phyloP scores from a whole-genome alignment of 2,329 filamentous ascomycete species.

The Zymoseptoria pseudotritici region DNA sequence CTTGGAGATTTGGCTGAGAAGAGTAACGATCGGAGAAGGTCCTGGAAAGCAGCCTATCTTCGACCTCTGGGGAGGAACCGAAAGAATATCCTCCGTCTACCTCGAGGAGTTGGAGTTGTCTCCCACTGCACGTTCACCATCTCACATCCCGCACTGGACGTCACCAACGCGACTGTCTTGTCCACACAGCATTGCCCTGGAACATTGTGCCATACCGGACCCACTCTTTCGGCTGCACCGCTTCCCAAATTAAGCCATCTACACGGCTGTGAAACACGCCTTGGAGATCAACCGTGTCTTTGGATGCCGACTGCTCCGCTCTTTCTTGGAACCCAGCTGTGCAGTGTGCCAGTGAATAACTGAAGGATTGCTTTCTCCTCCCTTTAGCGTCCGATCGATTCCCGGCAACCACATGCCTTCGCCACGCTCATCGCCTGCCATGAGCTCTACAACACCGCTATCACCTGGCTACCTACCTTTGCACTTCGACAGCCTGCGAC shows the following conservation, averaged over 20 bases:
- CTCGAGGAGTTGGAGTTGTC: neutral
- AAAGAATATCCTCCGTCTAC: neutral
- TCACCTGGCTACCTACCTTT: slow-evolving; percentile 25
- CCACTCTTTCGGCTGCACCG: neutral
- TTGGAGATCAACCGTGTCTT: neutral
- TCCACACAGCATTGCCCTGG: neutral
- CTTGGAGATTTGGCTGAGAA: neutral
- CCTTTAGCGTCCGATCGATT: neutral
- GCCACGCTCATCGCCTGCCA: slow-evolving; percentile 26
- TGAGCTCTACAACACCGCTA: slow-evolving; percentile 29
- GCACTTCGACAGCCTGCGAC: slow-evolving; percentile 25
- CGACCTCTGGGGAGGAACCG: neutral
- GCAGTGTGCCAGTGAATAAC: neutral
- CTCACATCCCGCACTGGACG: neutral
- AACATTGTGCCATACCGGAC: neutral
- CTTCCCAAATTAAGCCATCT: neutral
- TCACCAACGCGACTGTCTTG: neutral
- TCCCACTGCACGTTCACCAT: neutral
- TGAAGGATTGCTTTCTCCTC: neutral
- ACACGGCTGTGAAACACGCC: neutral
- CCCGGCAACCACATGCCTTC: slow-evolving; percentile 25
- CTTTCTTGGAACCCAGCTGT: neutral
- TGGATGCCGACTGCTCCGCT: neutral
- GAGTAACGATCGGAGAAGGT: neutral
- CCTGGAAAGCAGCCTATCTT: neutral